Conservation (phyloP, 768 basidiomycete species). For the Kwoniella newhampshirensis region DNA sequence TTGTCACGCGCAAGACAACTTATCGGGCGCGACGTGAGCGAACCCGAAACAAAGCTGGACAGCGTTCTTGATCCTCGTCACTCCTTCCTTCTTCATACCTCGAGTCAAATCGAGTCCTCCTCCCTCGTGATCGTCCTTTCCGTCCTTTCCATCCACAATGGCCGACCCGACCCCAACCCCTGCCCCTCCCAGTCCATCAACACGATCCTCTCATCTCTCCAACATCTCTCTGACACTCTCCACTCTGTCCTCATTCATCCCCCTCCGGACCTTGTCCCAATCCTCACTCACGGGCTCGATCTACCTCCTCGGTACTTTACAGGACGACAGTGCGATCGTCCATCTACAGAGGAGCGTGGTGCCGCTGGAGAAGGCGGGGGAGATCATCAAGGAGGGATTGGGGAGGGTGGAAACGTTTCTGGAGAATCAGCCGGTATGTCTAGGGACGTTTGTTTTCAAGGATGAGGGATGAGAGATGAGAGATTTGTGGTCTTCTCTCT, state of each 20-base stretch:
- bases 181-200: background rate
- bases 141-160: no score
- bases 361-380: conserved; percentile 23
- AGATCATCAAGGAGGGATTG: conserved; percentile 24
- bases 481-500: no score
- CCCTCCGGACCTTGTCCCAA: conserved; percentile 6
- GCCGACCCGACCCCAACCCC: background rate
- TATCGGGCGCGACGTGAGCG: no score
- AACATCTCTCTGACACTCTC: background rate
- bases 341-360: conserved; percentile 43
- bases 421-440: conserved; percentile 68
- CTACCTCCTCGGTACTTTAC: conserved; percentile 13
- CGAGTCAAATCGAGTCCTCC: no score
- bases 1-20: no score
- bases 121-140: no score
- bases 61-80: no score
- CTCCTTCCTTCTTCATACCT: no score
- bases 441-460: no score
- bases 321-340: conserved; percentile 12
- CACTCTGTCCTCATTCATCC: conserved; percentile 4
- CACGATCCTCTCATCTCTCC: background rate
- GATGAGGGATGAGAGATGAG: no score
- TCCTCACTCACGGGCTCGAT: conserved; percentile 7
- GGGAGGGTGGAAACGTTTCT: conserved; percentile 69
- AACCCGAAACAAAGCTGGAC: no score